These are phyloP conservation scores for Candida silvicultrix DNA, from an alignment of 805 yeast genomes.

Conservation along the genomic window DNA sequence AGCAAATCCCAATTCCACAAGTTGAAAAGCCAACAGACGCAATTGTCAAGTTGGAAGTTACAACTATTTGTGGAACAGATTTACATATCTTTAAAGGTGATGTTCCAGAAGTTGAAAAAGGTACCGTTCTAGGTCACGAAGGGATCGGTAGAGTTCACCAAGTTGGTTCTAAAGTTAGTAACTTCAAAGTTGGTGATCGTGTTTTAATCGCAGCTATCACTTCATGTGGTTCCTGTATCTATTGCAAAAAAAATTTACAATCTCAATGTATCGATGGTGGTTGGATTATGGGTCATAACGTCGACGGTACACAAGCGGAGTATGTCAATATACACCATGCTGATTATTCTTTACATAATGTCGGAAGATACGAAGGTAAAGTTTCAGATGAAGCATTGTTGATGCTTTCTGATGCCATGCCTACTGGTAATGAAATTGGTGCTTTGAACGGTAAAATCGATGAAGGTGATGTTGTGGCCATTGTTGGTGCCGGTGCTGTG, in stretches of 20 bases:
- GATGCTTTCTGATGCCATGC: constrained; percentile 59
- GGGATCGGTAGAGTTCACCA: constrained; percentile 48
- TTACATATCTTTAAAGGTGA: constrained; percentile 57
- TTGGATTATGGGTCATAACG: constrained; percentile 48
- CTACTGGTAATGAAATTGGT: constrained; percentile 64
- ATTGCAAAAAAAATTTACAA: constrained; percentile 48
- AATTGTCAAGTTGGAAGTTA: constrained; percentile 45
- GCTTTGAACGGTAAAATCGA: constrained; percentile 47
- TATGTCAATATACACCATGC: constrained; percentile 49
- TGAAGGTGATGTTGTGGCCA: constrained; percentile 53
- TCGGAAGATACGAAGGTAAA: constrained; percentile 26
- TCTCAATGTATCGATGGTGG: constrained; percentile 55
- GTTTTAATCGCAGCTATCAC: constrained; percentile 64
- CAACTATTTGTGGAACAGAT: constrained; percentile 64
- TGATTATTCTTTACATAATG: constrained; percentile 29
- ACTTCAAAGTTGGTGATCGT: constrained; percentile 48
- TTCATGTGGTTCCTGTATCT: constrained; percentile 52
- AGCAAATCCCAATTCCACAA: constrained; percentile 34
- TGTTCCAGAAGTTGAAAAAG: constrained; percentile 45
- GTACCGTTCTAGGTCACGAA: constrained; percentile 55
- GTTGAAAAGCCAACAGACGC: constrained; percentile 46
- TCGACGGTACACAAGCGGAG: constrained; percentile 67
- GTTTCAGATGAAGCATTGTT: constrained; percentile 45
- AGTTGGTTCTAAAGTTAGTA: constrained; percentile 41
- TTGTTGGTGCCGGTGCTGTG: constrained; percentile 65